A percentile compares a stretch with the other conserved stretches of the same genome.
These are phyloP conservation scores for Backusella luteola DNA, from an alignment of 192 early-diverging fungal species.

Conservation along the genomic window DNA sequence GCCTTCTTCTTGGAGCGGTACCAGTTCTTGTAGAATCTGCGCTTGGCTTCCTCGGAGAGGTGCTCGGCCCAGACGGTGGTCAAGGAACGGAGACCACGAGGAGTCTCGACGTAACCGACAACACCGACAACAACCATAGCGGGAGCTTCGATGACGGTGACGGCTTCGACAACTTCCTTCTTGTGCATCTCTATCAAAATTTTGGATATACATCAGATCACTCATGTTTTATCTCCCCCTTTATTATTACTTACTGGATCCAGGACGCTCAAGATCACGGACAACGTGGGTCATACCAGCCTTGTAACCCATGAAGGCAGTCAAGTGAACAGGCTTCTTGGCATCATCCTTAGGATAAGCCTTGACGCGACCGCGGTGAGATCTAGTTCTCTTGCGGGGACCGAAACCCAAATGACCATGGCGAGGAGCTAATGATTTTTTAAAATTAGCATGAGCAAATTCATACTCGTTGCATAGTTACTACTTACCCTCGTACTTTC, in stretches of 20 bases:
- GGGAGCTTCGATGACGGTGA: slow-evolving; percentile 97
- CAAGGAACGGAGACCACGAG: slow-evolving; percentile 94
- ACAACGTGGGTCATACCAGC: too few relatives aligned
- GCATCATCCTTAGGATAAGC: slow-evolving; percentile 99
- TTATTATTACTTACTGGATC: too few relatives aligned
- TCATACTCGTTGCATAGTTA: too few relatives aligned
- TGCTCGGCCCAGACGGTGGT: slow-evolving; percentile 99
- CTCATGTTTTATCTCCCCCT: too few relatives aligned
- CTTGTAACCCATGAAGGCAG: slow-evolving; percentile 40
- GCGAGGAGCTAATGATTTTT: slow-evolving; percentile 66
- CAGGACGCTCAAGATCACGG: too few relatives aligned
- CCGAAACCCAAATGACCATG: slow-evolving; percentile 76
- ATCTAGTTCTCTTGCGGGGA: slow-evolving; percentile 82
- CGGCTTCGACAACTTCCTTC: slow-evolving; percentile 99
- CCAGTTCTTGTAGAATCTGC: slow-evolving; percentile 99
- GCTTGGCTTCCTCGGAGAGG: slow-evolving; percentile 93
- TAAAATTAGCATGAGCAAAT: too few relatives aligned
- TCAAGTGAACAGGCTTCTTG: slow-evolving; percentile 94
- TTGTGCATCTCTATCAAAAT: slow-evolving; percentile 81
- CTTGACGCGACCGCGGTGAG: slow-evolving; percentile 56
- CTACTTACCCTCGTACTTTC: slow-evolving; percentile 81
- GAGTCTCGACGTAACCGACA: slow-evolving; percentile 99
- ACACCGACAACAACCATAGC: slow-evolving; percentile 97
- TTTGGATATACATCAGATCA: too few relatives aligned
- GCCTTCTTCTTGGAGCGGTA: slow-evolving; percentile 99